Evolutionary conservation across 2,329 filamentous ascomycete species (phyloP), one percentile per base, ranked within the genome.

Genomic region (Aspergillus pseudonomiae): DNA sequence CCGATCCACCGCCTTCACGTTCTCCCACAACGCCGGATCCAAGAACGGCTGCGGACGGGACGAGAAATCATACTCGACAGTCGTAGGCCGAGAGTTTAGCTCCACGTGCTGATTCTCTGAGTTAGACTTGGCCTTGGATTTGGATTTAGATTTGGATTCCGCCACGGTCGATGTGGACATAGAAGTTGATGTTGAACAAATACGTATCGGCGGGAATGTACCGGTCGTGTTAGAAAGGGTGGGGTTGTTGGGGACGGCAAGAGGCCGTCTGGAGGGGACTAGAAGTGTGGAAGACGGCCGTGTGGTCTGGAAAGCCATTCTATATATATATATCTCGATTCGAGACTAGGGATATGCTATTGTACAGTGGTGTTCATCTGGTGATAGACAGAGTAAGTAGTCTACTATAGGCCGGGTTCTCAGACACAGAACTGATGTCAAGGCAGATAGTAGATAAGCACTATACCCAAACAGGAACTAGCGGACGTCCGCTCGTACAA

Each of bases 41-140:
- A 80, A 69, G 59, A 81, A 80, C 26, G 77, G 79, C 64, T 80
- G 77, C 39, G 76, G 70, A 24, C 72, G 63, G 9, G 63, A 61
- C 28, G 73, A 74, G 19, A 78, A 76, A 54, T 79, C 69, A 57
- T 77, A 71, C 52, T 78, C 73, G n/a, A 73, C 70, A 14, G 64
- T 63, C 19, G 26, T 52, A 7, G 48, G 4, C n/a, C 11, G 7
- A 30, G n/a, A 10, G 54, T 34, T 55, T 57, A 59, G 9, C 16
- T 60, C 53, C 7, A 11, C 32, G 21, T 36, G 45, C 21, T 60
- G 16, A 1, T 59, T 46, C 55, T 50, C 53, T 50, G 24, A 64
- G 30, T 1, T n/a, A 24, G 34, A 58, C 32, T 46, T 43, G 19
- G 26, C 26, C 24, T 45, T 48, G 32, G 57, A 41, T 41, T 41